Percentiles rank a stretch among this genome's conserved stretches.
Conservation (phyloP, 495 filamentous ascomycete species). For the Filosporella fistucella region DNA sequence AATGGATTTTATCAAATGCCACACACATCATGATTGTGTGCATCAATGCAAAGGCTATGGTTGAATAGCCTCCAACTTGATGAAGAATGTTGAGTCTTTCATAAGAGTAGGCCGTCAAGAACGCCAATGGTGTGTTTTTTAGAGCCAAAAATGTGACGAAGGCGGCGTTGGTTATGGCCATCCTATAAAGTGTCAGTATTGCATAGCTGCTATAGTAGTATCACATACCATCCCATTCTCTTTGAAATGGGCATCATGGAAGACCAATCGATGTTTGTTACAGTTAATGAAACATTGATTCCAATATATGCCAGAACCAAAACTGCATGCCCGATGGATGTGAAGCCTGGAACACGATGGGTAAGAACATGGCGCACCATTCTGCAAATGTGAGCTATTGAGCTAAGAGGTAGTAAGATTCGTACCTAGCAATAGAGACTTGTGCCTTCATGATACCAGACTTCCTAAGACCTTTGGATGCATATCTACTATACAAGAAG, state of each 20-base stretch:
- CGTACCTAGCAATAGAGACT: constrained; percentile 11
- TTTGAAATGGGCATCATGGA: constrained; percentile 27
- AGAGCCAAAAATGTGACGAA: constrained; percentile 55
- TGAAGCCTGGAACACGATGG: constrained; percentile 42
- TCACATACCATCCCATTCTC: constrained; percentile 46
- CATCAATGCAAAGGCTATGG: constrained; percentile 36
- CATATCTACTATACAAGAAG: constrained; percentile 25
- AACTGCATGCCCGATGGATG: constrained; percentile 45
- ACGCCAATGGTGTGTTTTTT: constrained; percentile 55
- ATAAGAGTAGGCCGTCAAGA: constrained; percentile 54
- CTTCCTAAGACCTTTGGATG: constrained; percentile 1
- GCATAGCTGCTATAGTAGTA: background rate
- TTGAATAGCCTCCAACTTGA: constrained; percentile 51
- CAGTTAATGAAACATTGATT: constrained; percentile 44
- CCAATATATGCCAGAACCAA: constrained; percentile 42
- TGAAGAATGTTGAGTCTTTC: constrained; percentile 58
- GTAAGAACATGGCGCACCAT: constrained; percentile 38
- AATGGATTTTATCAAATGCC: constrained; percentile 20
- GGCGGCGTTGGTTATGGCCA: constrained; percentile 46
- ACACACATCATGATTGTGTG: constrained; percentile 39
- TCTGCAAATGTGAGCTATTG: constrained; percentile 9
- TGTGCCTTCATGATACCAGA: constrained; percentile 9
- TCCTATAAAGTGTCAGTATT: constrained; percentile 31
- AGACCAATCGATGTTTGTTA: constrained; percentile 38
- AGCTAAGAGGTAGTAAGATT: background rate